Base-by-base conservation (phyloP, 2,329 filamentous ascomycete genomes). In the Claviceps sp. region DNA sequence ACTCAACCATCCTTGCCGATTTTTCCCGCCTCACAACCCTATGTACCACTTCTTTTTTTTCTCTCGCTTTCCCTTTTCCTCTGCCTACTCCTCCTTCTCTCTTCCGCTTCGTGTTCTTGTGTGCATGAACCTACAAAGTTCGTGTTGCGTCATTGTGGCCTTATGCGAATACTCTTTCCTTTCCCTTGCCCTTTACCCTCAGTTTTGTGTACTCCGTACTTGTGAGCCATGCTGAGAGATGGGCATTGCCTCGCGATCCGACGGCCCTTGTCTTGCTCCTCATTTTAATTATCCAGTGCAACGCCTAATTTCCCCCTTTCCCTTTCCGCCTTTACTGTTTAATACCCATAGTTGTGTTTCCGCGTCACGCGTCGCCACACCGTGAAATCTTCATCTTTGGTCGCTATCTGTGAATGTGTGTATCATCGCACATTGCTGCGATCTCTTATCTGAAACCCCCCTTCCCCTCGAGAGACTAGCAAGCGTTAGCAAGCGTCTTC, bases 401-500 rank as follows among this genome's bases (percentile, higher is more conserved):
- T 17, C 37, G 37, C 38, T 16, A 26, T 37, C 11, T 44, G 48
- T 53, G 48, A 50, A 50, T 53, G 48, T 48, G 51, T 41, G 51
- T 41, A 24, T 49, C 45, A 48, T 24, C 14, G 17, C 24, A 24
- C 43, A 5, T 41, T 22, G 41, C 43, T n/a, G 47, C 44, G 7
- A 45, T 46, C 22, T 34, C 45, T 47, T 16, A 26, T 30, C 14
- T 14, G 34, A 17, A 24, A 47, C 30, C 30, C 10, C 30, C 30
- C 4, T 42, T 16, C 16, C 4, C n/a, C 22, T 4, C 26, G 45
- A 24, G 42, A 41, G 46, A 38, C 48, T 26, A 30, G 52, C 52
- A 47, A 52, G 26, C 50, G 45, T 52, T 26, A 22, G 52, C 52
- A 47, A 52, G 26, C 50, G 45, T 52, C 40, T 48, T 46, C 17